Evolutionary conservation across 2,329 filamentous ascomycete species (phyloP), one percentile per base, ranked within the genome.

Genomic region (Fonsecaea nubica): DNA sequence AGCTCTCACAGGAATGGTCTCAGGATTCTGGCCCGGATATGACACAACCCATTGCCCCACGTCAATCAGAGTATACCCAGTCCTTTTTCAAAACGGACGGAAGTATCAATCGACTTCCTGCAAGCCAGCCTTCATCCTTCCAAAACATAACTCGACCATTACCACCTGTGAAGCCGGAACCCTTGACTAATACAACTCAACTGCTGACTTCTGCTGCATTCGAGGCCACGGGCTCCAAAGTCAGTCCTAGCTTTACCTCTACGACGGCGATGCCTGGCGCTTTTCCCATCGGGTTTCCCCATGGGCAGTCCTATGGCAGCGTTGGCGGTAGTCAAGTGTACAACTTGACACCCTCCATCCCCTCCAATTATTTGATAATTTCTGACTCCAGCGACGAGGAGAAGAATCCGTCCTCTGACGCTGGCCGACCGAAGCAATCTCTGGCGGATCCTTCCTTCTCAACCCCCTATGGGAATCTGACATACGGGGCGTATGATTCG

Each of bases 1-100:
- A 67, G 32, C 71, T 82, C 12, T 76, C 79, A 68, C 73, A 77
- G 33, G 70, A 72, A 56, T 73, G 72, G 67, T 58, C 71, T 63
- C 69, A 72, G 13, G 50, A 66, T 8, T 45, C 67, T 30, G 57
- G 60, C 35, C 57, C 70, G 15, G 36, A 64, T 38, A 40, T 40
- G 8, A 58, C 65, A 40, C 53, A 32, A n/a, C n/a, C 25, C 38
- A 10, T 53, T 54, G 18, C 30, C 12, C 18, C 57, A 38, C 50
- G 38, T 21, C 62, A 32, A 7, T 36, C 50, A 8, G 64, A 63
- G 4, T 65, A 65, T 42, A 70, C 71, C 8, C 71, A 73, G 40
- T 62, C 67, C 8, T 69, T 71, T 42, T 61, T 73, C 35, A 63
- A 56, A 32, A 60, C 60, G 7, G 64, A 72, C 18, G 71, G 71